phyloP scores from a whole-genome alignment of 1,284 basidiomycete genomes.

The Hymenochaete sp. region DNA sequence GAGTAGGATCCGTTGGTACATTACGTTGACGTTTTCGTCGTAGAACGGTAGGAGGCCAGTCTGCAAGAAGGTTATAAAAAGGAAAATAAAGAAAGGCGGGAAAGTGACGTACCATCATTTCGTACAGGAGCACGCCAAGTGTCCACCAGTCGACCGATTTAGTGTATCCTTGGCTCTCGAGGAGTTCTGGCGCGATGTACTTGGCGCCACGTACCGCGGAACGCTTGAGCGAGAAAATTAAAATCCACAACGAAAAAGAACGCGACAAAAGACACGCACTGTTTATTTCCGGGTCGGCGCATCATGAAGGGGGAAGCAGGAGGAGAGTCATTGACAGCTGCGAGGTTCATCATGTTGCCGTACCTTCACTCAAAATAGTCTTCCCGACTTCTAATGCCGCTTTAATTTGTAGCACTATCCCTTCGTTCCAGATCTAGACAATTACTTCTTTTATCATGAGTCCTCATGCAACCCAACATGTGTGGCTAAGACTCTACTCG shows the following conservation, averaged over 20 bases:
- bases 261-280: slow-evolving; percentile 44
- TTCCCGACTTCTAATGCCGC: no score
- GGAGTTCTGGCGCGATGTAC: slow-evolving; percentile 92
- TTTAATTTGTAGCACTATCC: no score
- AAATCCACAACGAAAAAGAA: slow-evolving; percentile 9
- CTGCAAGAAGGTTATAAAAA: slow-evolving; percentile 29
- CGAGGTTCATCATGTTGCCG: no score
- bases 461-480: no score
- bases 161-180: slow-evolving; percentile 96
- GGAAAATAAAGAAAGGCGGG: background rate
- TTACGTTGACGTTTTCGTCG: slow-evolving; percentile 95
- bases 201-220: slow-evolving; percentile 99
- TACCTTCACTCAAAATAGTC: no score
- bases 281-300: no score
- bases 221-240: slow-evolving; percentile 46
- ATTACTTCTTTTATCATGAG: no score
- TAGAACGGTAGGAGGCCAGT: slow-evolving; percentile 97
- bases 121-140: slow-evolving; percentile 92
- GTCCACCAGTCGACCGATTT: slow-evolving; percentile 99
- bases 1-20: slow-evolving; percentile 95
- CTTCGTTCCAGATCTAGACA: no score
- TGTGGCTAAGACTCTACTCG: no score
- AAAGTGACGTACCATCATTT: slow-evolving; percentile 75
- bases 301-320: no score
- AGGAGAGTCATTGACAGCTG: no score